A percentile compares a stretch with the other conserved stretches of the same genome.
These are phyloP conservation scores for Coemansia aciculifera DNA, from an alignment of 192 early-diverging fungal species.

Conservation along the genomic window DNA sequence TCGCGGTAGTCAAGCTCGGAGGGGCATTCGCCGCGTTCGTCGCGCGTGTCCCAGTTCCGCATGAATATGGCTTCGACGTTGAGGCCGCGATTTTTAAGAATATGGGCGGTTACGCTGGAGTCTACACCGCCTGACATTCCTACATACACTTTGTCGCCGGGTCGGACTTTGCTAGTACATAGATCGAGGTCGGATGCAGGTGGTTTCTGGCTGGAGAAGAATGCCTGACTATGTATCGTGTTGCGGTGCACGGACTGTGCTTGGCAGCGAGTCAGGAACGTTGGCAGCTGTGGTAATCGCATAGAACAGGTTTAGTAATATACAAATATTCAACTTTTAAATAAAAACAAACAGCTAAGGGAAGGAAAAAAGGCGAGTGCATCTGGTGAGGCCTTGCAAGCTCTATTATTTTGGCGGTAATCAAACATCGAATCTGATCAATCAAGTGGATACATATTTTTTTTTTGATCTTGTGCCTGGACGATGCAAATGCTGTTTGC, in stretches of 20 bases:
- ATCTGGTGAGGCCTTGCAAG: background rate
- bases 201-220: background rate
- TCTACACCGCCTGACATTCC: slow-evolving; percentile 96
- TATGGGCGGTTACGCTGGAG: slow-evolving; percentile 79
- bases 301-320: background rate
- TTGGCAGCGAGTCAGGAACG: background rate
- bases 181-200: background rate
- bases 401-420: background rate
- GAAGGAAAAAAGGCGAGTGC: background rate
- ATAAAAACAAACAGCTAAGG: background rate
- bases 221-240: background rate
- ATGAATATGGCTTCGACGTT: slow-evolving; percentile 83
- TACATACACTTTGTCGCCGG: slow-evolving; percentile 62
- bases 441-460: background rate
- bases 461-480: background rate
- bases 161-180: slow-evolving; percentile 9
- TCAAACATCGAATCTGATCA: background rate
- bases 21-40: slow-evolving; percentile 77
- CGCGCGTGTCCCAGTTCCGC: slow-evolving; percentile 92
- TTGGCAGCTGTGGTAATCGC: background rate
- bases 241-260: background rate
- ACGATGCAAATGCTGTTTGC: background rate
- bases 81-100: slow-evolving; percentile 65
- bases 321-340: background rate
- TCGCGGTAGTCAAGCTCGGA: slow-evolving; percentile 75